Base-by-base conservation (phyloP, 2,329 filamentous ascomycete species). In the Fusarium armeniacum region DNA sequence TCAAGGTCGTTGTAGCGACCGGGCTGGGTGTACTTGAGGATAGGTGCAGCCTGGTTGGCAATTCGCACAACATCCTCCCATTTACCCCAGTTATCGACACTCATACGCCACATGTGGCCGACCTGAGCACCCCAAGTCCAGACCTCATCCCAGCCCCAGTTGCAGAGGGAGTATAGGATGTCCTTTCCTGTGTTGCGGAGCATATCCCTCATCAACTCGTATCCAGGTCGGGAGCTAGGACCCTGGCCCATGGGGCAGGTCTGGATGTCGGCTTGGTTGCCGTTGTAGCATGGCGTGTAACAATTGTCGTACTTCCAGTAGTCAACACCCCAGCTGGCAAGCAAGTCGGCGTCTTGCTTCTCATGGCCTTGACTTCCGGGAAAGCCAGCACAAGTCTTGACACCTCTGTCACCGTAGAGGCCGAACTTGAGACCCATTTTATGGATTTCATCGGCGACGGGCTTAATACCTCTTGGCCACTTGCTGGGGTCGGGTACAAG, bases 271-370 rank as follows among this genome's bases (percentile, higher is more conserved):
- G 57, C 58, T 33, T 22, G 57, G 5, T 58, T 58, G 36, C 59
- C 51, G 33, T 44, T 49, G 44, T 64, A 49, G 50, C 61, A 64
- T 38, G 43, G 43, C 10, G 61, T 63, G 26, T 65, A 66, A 22
- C 62, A 66, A 43, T 66, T 66, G 47, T 66, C 62, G 22, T 66
- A 66, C 36, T 66, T 66, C 54, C 61, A 65, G 18, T 60, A 66
- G 44, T 66, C 62, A 22, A 66, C 55, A 18, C 62, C 62, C 62
- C 62, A 66, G 38, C 61, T 65, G 8, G 62, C 62, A 24, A 66
- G 53, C 8, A 65, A 38, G 7, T 65, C 24, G 5, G 55, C 62
- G 4, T 66, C 62, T 43, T 66, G 51, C 49, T 66, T 40, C 32
- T 66, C 62, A 12, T 65, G 53, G 4, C 54, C 62, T 44, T 65